Conservation (phyloP, 441 rosid genomes). For the Manihot esculenta region DNA sequence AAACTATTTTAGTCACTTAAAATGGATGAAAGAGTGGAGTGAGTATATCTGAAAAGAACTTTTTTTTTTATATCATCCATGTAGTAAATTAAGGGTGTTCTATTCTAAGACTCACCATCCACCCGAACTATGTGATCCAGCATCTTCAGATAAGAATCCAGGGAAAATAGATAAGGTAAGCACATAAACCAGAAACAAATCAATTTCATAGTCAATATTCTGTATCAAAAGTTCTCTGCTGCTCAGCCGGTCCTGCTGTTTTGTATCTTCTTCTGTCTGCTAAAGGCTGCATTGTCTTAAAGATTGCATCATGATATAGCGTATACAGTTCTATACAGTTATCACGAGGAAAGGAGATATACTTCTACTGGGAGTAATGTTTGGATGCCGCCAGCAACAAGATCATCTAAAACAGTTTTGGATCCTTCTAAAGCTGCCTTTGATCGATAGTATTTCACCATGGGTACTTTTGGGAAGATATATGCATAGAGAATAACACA, state of each 20-base stretch:
- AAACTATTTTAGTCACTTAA: neutral
- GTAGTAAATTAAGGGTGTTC: neutral
- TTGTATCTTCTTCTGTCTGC: slow-evolving; percentile 28
- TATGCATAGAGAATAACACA: slow-evolving; percentile 57
- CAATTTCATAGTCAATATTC: slow-evolving; percentile 52
- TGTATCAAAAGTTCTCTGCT: slow-evolving; percentile 37
- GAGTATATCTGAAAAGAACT: neutral
- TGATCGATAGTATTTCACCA: slow-evolving; percentile 58
- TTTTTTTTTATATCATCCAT: neutral
- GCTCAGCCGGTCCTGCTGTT: slow-evolving; percentile 36
- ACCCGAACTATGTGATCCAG: slow-evolving; percentile 59
- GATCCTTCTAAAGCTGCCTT: slow-evolving; percentile 76
- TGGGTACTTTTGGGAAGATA: slow-evolving; percentile 51
- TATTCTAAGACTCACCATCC: slow-evolving; percentile 42
- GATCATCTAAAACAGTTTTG: slow-evolving; percentile 65
- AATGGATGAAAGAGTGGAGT: neutral
- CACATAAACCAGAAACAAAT: slow-evolving; percentile 51
- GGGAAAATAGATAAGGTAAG: slow-evolving; percentile 69
- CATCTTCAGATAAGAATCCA: slow-evolving; percentile 69
- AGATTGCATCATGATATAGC: neutral
- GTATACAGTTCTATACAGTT: too few species aligned
- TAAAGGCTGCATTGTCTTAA: neutral
- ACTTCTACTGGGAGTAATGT: slow-evolving; percentile 24
- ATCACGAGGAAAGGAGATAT: too few species aligned
- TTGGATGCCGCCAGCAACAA: slow-evolving; percentile 65